These are phyloP conservation scores for Aurantiochytrium sp. DNA, from an alignment of 108 stramenopile genomes.

Conservation along the genomic window DNA sequence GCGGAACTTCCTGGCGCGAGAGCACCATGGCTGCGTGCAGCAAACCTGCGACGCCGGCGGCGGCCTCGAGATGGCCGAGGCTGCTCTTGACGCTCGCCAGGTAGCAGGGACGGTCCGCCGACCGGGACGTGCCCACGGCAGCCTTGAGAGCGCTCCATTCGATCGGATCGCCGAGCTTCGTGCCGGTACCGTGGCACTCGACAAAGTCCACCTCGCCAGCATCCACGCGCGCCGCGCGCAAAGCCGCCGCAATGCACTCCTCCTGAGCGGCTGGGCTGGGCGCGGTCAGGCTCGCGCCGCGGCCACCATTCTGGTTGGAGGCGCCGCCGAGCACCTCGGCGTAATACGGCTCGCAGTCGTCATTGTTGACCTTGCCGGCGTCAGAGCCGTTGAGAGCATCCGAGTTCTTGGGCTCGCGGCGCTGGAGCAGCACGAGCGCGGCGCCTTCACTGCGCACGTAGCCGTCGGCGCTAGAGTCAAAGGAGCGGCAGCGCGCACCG, in stretches of 20 bases:
- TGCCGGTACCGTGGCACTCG: slow-evolving; percentile 34
- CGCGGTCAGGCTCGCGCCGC: slow-evolving; percentile 23
- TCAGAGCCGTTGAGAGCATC: no score
- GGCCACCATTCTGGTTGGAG: slow-evolving; percentile 19
- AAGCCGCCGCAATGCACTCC: neutral
- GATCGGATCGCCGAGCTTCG: slow-evolving; percentile 30
- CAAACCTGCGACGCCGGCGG: slow-evolving; percentile 22
- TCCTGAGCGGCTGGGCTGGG: slow-evolving; percentile 18
- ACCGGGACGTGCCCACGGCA: neutral
- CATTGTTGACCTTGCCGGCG: no score
- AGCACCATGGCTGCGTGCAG: slow-evolving; percentile 1
- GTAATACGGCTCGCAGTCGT: neutral
- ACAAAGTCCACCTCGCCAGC: neutral
- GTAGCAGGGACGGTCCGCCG: neutral
- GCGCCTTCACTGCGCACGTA: slow-evolving; percentile 25
- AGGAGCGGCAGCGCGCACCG: neutral
- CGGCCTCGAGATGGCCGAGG: slow-evolving; percentile 24
- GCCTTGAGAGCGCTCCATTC: slow-evolving; percentile 1
- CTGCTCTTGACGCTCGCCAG: slow-evolving; percentile 19
- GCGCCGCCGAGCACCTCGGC: slow-evolving; percentile 4
- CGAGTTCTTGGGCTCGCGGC: neutral
- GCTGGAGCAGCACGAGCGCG: neutral
- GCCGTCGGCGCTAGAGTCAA: slow-evolving; percentile 24
- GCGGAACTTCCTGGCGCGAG: neutral
- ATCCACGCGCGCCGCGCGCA: neutral